Evolutionary conservation across 2,329 filamentous ascomycete species (phyloP), one percentile per base, ranked within the genome.

Genomic region (Colletotrichum sp.): DNA sequence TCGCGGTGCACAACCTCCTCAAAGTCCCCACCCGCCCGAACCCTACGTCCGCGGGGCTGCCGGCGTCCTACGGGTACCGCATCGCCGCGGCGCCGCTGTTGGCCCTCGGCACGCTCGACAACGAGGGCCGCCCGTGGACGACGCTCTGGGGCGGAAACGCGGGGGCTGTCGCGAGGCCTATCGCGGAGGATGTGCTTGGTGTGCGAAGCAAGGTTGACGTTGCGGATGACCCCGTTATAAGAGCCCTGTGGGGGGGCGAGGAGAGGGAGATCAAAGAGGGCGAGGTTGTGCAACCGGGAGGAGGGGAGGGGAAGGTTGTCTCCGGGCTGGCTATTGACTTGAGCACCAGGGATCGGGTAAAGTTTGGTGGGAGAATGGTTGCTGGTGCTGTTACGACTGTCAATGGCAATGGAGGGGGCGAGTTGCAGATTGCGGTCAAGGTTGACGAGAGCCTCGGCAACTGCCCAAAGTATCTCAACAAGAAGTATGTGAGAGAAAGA

Each of bases 401-500:
- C 71, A 77, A 65, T 5, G 78, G 77, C 8, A 80, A 76, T 15
- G 81, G 80, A 5, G 80, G 80, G 7, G 82, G 78, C 9, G 82
- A 85, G 7, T 79, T 88, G 58, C 88, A 90, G 82, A 85, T 96
- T 43, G 92, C 93, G 16, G 87, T 95, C 60, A 89, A 90, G 55
- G 91, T 97, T 71, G 89, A 93, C 36, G 93, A 94, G 83, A 94
- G 92, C 78, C 80, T 97, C 85, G 93, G 94, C 0, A 97, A 97
- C 79, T 97, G 95, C 79, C 95, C 95, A 3, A 98, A 98, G 83
- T 98, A 98, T 79, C 82, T 98, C 39, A 97, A 96, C 83, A 91
- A 91, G 80, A 96, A 94, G 81, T 85, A 86, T 3, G 91, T 97
- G 52, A 81, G 84, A 3, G 81, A 84, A 6, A 27, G 74, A 16